Base-by-base conservation (phyloP, 306 rosid genomes). In the Senna siamea region DNA sequence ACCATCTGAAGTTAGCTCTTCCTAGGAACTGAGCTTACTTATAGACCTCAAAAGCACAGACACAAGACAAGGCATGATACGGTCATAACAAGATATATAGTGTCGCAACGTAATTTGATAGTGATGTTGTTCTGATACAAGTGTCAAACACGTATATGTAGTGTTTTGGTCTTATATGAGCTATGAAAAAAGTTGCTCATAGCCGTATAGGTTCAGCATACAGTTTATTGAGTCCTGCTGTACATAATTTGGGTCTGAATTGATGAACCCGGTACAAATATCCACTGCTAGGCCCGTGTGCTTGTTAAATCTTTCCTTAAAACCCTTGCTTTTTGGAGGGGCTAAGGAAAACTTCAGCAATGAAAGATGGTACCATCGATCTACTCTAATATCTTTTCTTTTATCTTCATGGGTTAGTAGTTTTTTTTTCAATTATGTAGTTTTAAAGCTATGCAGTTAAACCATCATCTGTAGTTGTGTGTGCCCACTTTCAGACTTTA, bases 211-310 rank as follows among this genome's bases (percentile, higher is more conserved):
- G 20, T 2, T 77, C 13, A 38, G 38, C 50, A 38, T 26, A 59
- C 34, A 69, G 35, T 68, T 61, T 63, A 37, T 19, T 6, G 43
- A 41, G 8, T 18, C 3, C 26, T 62, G 15, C 14, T 61, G 14
- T 77, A 52, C 8, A 53, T 41, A 52, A 7, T 44, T 55, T 64
- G 44, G n/a, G 67, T 53, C 18, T 77, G 58, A 69, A 55, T 1
- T 37, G 62, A 68, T 59, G 54, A 69, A 35, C 35, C 70, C 3
- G 53, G 70, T 64, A 23, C 13, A 43, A 43, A 6, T 41, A 12
- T 23, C 19, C 37, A 64, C 19, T 8, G 19, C 34, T 64, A 11
- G 70, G 53, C 35, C 26, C 38, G 9, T 19, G 64, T 65, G 28
- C 5, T 47, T 23, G 72, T 32, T 1, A 53, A 41, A 14, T 7